Evolutionary conservation across 768 basidiomycete species (phyloP), one percentile per base, ranked within the genome.

Genomic region (Pleurotus giganteus): DNA sequence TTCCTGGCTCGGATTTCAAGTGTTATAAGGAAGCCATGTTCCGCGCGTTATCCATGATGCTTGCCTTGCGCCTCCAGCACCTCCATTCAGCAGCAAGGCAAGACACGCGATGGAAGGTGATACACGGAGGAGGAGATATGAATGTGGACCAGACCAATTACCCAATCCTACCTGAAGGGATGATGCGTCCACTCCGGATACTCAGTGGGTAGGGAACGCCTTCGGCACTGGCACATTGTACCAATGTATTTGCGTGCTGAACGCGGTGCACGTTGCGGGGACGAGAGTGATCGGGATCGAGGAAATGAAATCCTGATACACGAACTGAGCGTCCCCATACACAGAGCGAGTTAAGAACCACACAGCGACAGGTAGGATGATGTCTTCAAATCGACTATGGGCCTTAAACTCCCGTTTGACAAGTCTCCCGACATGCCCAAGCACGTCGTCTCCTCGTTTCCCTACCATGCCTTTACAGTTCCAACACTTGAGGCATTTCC

Each of bases 301-400:
- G 44, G 19, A 45, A 45, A 45, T 45, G 44, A 47, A 47, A 51
- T 47, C 55, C 43, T 42, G 44, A n/a, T 31, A 54, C 43, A 49
- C 24, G 49, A 54, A 60, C 54, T 59, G 56, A 54, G 37, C n/a
- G 24, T 26, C 43, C 50, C 51, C 41, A 56, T 34, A 34, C 8
- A 26, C 19, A 11, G 47, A 53, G 37, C 49, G 60, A n/a, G n/a
- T n/a, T n/a, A n/a, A n/a, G n/a, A n/a, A n/a, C n/a, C 57, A 39
- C 31, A 23, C 37, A 28, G 42, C 9, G n/a, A n/a, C n/a, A n/a
- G n/a, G n/a, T n/a, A n/a, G n/a, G n/a, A n/a, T n/a, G n/a, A n/a
- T n/a, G n/a, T n/a, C n/a, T n/a, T n/a, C n/a, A n/a, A n/a, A n/a
- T n/a, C n/a, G n/a, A n/a, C n/a, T n/a, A n/a, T n/a, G n/a, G n/a